These are phyloP conservation scores for Centella asiatica DNA, from an alignment of 129 eudicot genomes.

Conservation along the genomic window DNA sequence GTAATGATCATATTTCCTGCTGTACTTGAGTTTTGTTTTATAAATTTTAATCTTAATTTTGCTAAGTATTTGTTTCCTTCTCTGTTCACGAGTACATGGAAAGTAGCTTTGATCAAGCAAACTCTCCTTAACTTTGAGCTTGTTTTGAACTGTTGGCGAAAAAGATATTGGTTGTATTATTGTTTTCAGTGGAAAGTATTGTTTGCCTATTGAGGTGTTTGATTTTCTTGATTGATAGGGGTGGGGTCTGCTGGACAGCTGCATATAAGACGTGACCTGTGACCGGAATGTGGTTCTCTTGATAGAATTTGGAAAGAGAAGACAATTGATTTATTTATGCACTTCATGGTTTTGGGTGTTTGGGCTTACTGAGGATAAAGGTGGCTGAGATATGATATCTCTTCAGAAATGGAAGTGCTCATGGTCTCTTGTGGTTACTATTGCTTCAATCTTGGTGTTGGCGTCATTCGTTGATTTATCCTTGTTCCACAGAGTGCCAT, in stretches of 20 bases:
- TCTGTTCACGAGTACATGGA: too few relatives aligned
- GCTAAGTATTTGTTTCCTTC: too few relatives aligned
- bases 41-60: too few relatives aligned
- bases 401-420: slow-evolving; percentile 70
- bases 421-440: slow-evolving; percentile 51
- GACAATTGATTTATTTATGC: slow-evolving; percentile 17
- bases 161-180: background rate
- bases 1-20: too few relatives aligned
- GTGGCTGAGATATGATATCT: slow-evolving; percentile 47
- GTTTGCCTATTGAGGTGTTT: background rate
- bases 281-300: slow-evolving; percentile 4
- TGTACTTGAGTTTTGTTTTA: too few relatives aligned
- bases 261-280: slow-evolving; percentile 1
- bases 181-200: background rate
- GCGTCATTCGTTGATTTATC: slow-evolving; percentile 53
- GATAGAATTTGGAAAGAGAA: slow-evolving; percentile 6
- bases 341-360: slow-evolving; percentile 5
- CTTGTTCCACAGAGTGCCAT: slow-evolving; percentile 48
- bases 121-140: background rate
- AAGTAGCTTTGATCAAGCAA: too few relatives aligned
- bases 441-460: slow-evolving; percentile 48
- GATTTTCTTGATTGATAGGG: slow-evolving; percentile 21
- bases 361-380: background rate
- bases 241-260: slow-evolving; percentile 13
- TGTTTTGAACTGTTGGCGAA: background rate